A percentile compares a stretch with the other conserved stretches of the same genome.
Evolutionary conservation across 768 basidiomycete genomes (phyloP).

Genomic region (Auricularia auricula-judae): DNA sequence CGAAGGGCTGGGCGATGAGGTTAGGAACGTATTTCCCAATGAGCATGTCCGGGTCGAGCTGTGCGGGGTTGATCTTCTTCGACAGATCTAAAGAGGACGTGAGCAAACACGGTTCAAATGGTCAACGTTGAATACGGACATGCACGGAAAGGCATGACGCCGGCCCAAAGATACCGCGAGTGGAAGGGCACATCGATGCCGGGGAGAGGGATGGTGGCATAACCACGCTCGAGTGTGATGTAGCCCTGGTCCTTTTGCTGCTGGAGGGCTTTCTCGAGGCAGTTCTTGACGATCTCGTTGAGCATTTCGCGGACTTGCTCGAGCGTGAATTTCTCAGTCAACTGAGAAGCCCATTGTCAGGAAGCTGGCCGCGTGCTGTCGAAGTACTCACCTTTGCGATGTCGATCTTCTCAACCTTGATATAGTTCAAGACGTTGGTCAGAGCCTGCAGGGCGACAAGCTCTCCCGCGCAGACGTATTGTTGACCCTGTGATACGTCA

Average conservation of each 20-base stretch:
- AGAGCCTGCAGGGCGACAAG: slow-evolving; percentile 85
- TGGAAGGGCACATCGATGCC: slow-evolving; percentile 99
- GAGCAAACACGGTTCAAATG: slow-evolving; percentile 3
- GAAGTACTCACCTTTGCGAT: slow-evolving; percentile 57
- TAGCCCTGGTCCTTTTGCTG: slow-evolving; percentile 75
- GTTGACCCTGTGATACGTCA: slow-evolving; percentile 63
- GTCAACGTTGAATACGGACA: slow-evolving; percentile 42
- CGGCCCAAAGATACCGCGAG: slow-evolving; percentile 97
- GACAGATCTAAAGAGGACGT: slow-evolving; percentile 56
- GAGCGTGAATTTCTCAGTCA: slow-evolving; percentile 77
- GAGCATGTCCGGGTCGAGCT: slow-evolving; percentile 91
- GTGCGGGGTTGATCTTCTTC: slow-evolving; percentile 90
- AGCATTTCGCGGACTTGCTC: slow-evolving; percentile 97
- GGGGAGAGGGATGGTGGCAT: slow-evolving; percentile 88
- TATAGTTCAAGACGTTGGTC: slow-evolving; percentile 92
- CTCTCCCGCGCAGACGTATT: slow-evolving; percentile 99
- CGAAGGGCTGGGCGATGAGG: slow-evolving; percentile 81
- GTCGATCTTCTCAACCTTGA: slow-evolving; percentile 95
- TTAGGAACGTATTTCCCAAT: slow-evolving; percentile 96
- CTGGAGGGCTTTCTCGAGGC: slow-evolving; percentile 61
- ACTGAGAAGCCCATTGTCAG: slow-evolving; percentile 28
- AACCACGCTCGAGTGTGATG: slow-evolving; percentile 92
- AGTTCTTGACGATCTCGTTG: slow-evolving; percentile 78
- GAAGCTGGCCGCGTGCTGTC: neutral
- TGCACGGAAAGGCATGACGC: slow-evolving; percentile 93